Percentiles rank a stretch among this genome's conserved stretches.
phyloP scores from a whole-genome alignment of 2,329 filamentous ascomycete genomes.

The Ambrosiella beaveri region DNA sequence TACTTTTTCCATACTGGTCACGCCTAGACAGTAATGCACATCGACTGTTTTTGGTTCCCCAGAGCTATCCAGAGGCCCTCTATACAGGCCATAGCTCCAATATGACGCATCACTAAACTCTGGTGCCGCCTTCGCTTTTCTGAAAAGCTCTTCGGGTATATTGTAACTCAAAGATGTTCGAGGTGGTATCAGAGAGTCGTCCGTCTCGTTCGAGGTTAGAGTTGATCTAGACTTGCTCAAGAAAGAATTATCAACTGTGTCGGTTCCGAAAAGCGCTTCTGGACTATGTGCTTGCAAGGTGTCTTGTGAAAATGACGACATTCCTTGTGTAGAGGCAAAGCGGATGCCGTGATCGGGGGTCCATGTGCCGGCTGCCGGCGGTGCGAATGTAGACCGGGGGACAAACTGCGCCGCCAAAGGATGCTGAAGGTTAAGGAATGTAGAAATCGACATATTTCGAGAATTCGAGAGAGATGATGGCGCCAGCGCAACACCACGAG shows the following conservation, averaged over 20 bases:
- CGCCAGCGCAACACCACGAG: too few species aligned
- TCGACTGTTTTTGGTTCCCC: slow-evolving; percentile 36
- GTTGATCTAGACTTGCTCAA: too few species aligned
- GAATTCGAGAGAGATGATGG: background rate
- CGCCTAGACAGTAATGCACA: slow-evolving; percentile 62
- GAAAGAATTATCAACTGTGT: too few species aligned
- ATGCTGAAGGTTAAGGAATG: background rate
- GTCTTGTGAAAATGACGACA: background rate
- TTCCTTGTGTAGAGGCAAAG: background rate
- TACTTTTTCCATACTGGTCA: slow-evolving; percentile 48
- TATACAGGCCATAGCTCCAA: slow-evolving; percentile 56
- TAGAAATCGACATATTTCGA: background rate
- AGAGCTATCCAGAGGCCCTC: slow-evolving; percentile 25
- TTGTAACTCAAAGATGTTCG: slow-evolving; percentile 27
- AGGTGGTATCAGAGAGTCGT: slow-evolving; percentile 18
- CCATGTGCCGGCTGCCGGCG: background rate
- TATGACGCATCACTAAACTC: slow-evolving; percentile 33
- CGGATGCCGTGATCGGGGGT: slow-evolving; percentile 5
- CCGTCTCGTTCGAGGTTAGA: too few species aligned
- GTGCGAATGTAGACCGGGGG: background rate
- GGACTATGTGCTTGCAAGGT: background rate
- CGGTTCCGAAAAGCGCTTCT: background rate
- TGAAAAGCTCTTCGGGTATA: slow-evolving; percentile 29
- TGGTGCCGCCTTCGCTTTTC: slow-evolving; percentile 29
- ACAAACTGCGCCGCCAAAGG: background rate